These are phyloP conservation scores for Blastobotrys malaysiensis DNA, from an alignment of 1,139 yeast genomes.

Conservation along the genomic window DNA sequence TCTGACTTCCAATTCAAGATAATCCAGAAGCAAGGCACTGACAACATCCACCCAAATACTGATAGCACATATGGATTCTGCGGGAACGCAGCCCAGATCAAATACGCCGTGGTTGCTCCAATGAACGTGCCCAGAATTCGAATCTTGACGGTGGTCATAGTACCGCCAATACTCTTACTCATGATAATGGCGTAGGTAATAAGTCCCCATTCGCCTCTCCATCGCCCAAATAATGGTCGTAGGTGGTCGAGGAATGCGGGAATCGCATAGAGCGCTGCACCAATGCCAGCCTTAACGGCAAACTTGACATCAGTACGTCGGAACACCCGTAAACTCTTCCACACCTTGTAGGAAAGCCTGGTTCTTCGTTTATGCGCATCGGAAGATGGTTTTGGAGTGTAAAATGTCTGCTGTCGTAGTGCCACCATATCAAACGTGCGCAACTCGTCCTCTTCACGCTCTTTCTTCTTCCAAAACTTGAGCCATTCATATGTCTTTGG, in stretches of 20 bases:
- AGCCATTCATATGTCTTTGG: slow-evolving; percentile 47
- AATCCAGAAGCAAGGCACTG: slow-evolving; percentile 62
- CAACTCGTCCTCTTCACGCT: slow-evolving; percentile 5
- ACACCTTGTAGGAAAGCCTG: slow-evolving; percentile 25
- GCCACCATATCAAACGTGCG: not conserved
- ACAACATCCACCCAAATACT: slow-evolving; percentile 51
- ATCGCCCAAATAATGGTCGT: slow-evolving; percentile 48
- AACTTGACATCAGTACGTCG: slow-evolving; percentile 67
- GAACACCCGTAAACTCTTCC: slow-evolving; percentile 42
- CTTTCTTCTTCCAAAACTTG: slow-evolving; percentile 42
- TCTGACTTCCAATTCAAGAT: slow-evolving; percentile 61
- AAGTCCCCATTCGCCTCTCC: slow-evolving; percentile 85
- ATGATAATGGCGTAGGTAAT: slow-evolving; percentile 77
- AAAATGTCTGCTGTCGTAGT: slow-evolving; percentile 2
- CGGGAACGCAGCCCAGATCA: slow-evolving; percentile 53
- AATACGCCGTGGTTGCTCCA: slow-evolving; percentile 60
- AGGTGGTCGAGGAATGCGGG: slow-evolving; percentile 64
- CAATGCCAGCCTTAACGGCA: slow-evolving; percentile 74
- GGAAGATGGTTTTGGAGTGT: slow-evolving; percentile 1
- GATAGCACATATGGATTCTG: slow-evolving; percentile 55
- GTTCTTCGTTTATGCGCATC: not conserved
- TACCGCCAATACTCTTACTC: slow-evolving; percentile 85
- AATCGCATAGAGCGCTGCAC: slow-evolving; percentile 59
- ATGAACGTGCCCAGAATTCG: slow-evolving; percentile 69
- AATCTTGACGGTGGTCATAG: slow-evolving; percentile 73